Percentiles rank a stretch among this genome's conserved stretches.
phyloP scores from a whole-genome alignment of 306 rosid genomes.

The Abrus precatorius region DNA sequence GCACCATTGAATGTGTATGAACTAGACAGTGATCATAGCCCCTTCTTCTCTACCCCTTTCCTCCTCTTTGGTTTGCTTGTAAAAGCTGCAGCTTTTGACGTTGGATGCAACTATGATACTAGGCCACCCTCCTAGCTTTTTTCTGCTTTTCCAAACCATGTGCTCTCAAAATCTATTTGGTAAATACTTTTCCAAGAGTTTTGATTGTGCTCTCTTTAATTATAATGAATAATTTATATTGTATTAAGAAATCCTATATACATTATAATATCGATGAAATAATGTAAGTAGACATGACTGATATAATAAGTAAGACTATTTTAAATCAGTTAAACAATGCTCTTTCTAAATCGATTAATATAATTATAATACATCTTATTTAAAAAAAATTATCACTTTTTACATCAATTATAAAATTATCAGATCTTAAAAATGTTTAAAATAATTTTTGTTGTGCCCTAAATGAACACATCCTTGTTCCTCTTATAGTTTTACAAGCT shows the following conservation, averaged over 20 bases:
- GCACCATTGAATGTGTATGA: slow-evolving; percentile 68
- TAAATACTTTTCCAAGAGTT: neutral
- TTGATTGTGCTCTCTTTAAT: slow-evolving; percentile 8
- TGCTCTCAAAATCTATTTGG: slow-evolving; percentile 19
- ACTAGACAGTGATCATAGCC: slow-evolving; percentile 83
- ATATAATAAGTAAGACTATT: too few relatives aligned
- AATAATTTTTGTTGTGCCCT: too few relatives aligned
- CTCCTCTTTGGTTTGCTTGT: slow-evolving; percentile 79
- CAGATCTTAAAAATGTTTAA: too few relatives aligned
- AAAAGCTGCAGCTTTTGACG: slow-evolving; percentile 66
- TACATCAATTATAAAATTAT: too few relatives aligned
- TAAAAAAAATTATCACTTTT: too few relatives aligned
- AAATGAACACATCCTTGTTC: too few relatives aligned
- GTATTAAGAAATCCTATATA: neutral
- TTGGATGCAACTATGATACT: slow-evolving; percentile 50
- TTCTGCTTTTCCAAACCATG: slow-evolving; percentile 9
- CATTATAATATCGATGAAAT: too few relatives aligned
- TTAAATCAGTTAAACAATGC: too few relatives aligned
- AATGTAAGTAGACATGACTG: too few relatives aligned
- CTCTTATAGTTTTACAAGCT: too few relatives aligned
- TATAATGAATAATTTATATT: neutral
- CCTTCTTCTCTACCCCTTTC: slow-evolving; percentile 86
- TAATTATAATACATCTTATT: too few relatives aligned
- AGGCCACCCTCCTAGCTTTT: neutral
- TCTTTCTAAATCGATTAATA: too few relatives aligned